Evolutionary conservation across 805 yeast genomes (phyloP).

Genomic region (Ogataea philodendri): DNA sequence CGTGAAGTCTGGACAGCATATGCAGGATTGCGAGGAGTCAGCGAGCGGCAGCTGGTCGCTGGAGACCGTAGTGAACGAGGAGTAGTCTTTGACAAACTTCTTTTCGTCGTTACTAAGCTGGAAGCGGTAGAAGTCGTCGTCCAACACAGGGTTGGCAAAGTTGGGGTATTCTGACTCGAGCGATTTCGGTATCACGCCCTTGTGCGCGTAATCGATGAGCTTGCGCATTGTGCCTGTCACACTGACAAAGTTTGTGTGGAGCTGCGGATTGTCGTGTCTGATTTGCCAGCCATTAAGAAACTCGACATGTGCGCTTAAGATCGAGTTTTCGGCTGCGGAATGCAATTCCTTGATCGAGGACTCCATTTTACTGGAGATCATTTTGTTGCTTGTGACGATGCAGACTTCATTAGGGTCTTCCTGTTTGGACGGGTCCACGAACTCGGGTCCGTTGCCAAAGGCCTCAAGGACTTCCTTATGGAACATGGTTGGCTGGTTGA

Average conservation of each 20-base stretch:
- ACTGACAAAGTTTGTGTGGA: conserved; percentile 30
- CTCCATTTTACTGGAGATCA: conserved; percentile 19
- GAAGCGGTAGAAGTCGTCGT: conserved; percentile 20
- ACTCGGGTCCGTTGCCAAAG: conserved; percentile 11
- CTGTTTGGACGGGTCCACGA: conserved; percentile 21
- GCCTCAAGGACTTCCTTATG: conserved; percentile 13
- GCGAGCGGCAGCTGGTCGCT: conserved; percentile 28
- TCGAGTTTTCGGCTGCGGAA: conserved; percentile 19
- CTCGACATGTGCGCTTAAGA: conserved; percentile 30
- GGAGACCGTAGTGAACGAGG: conserved; percentile 32
- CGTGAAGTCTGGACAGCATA: conserved; percentile 30
- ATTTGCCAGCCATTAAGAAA: conserved; percentile 36
- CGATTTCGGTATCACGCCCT: conserved; percentile 24
- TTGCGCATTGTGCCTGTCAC: conserved; percentile 23
- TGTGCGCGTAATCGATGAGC: conserved; percentile 25
- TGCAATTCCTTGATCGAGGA: conserved; percentile 9
- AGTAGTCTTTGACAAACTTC: conserved; percentile 28
- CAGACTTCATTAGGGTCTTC: conserved; percentile 25
- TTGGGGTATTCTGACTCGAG: conserved; percentile 21
- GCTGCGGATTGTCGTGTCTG: conserved; percentile 29
- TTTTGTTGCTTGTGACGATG: conserved; percentile 29
- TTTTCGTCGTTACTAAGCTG: conserved; percentile 25
- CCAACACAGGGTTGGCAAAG: conserved; percentile 22
- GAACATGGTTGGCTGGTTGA: conserved; percentile 26
- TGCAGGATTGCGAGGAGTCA: conserved; percentile 28